These are phyloP conservation scores for Eimeria necatrix DNA, from an alignment of 169 alveolate genomes.

Conservation along the genomic window DNA sequence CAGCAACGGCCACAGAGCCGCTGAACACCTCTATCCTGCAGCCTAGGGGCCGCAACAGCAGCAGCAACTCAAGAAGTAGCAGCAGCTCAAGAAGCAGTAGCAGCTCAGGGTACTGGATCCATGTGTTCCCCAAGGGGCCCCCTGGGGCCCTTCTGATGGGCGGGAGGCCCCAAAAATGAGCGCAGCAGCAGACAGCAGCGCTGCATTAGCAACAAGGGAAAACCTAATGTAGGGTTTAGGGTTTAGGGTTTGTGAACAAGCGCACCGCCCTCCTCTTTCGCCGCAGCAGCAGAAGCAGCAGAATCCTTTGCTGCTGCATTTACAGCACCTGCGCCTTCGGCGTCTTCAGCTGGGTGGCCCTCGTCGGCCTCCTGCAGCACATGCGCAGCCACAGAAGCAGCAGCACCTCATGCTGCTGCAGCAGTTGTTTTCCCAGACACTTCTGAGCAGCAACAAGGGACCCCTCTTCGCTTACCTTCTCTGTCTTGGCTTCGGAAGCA, in stretches of 20 bases:
- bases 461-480: not conserved
- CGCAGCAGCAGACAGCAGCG: constrained; percentile 8
- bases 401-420: not conserved
- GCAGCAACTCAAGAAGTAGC: not conserved
- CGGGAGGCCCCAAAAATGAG: no score
- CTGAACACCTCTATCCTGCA: not conserved
- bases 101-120: not conserved
- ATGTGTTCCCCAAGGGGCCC: not conserved
- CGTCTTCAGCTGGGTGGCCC: not conserved
- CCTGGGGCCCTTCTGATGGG: no score
- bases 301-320: constrained; percentile 21
- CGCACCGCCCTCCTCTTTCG: not conserved
- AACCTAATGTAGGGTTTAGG: not conserved
- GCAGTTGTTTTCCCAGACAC: not conserved
- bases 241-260: not conserved
- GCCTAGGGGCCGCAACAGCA: not conserved
- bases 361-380: constrained; percentile 44
- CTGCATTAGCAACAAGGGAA: not conserved
- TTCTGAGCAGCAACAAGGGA: not conserved
- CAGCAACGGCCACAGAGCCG: not conserved
- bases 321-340: not conserved
- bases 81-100: not conserved
- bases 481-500: not conserved
- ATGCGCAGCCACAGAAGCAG: not conserved
- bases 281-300: constrained; percentile 21